These are phyloP conservation scores for Coemansia sp. DNA, from an alignment of 192 early-diverging fungal species.

Conservation along the genomic window DNA sequence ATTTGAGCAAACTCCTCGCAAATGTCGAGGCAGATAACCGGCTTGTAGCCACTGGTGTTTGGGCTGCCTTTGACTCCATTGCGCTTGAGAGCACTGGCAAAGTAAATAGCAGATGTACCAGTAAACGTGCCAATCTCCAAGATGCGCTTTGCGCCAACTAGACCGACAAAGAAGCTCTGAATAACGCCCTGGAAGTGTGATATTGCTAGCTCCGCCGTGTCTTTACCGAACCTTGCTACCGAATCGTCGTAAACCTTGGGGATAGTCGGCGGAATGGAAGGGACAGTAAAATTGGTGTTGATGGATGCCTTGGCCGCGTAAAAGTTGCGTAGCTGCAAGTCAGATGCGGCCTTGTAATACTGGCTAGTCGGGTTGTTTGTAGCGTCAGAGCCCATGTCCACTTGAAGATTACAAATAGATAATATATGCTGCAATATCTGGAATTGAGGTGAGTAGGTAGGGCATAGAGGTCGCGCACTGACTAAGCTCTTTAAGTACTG, in stretches of 20 bases:
- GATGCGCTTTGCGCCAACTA: slow-evolving; percentile 56
- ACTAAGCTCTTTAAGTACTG: background rate
- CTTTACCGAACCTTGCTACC: slow-evolving; percentile 2
- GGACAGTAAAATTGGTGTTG: slow-evolving; percentile 24
- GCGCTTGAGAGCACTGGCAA: slow-evolving; percentile 66
- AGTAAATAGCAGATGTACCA: slow-evolving; percentile 64
- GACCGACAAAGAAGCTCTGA: slow-evolving; percentile 53
- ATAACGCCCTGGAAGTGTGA: slow-evolving; percentile 57
- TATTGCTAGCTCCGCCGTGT: slow-evolving; percentile 46
- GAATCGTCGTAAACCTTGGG: slow-evolving; percentile 19
- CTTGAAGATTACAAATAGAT: background rate
- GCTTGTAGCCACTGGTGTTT: slow-evolving; percentile 19
- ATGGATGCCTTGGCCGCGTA: slow-evolving; percentile 35
- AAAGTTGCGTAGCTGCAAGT: slow-evolving; percentile 19
- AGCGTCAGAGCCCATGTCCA: background rate
- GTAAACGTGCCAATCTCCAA: slow-evolving; percentile 74
- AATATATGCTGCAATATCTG: background rate
- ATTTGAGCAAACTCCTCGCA: slow-evolving; percentile 54
- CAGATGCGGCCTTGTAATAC: slow-evolving; percentile 17
- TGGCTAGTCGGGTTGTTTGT: slow-evolving; percentile 9
- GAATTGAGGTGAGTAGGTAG: background rate
- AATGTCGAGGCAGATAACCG: slow-evolving; percentile 59
- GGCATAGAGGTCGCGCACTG: background rate
- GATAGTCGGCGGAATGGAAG: slow-evolving; percentile 28
- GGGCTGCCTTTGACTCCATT: slow-evolving; percentile 30